Percentiles rank a stretch among this genome's conserved stretches.
Evolutionary conservation across 169 alveolate genomes (phyloP).

Genomic region (Cryptosporidium ubiquitum): DNA sequence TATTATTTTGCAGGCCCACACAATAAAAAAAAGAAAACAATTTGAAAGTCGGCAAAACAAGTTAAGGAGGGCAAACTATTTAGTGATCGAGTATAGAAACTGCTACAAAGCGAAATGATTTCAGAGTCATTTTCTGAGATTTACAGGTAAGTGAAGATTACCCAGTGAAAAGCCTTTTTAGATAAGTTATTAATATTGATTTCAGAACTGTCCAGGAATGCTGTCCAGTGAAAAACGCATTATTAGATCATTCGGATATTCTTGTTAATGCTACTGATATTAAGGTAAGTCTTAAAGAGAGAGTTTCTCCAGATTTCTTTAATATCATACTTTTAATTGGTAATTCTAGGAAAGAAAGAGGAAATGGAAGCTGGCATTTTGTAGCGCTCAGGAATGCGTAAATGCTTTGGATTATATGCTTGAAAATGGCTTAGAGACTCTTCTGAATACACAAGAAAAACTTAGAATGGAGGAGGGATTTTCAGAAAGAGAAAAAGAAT

Average conservation of each 20-base stretch:
- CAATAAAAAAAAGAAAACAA: background rate
- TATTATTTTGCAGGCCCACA: slow-evolving; percentile 44
- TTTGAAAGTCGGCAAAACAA: background rate
- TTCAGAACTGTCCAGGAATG: slow-evolving; percentile 66
- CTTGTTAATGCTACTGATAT: background rate
- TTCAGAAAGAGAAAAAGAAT: slow-evolving; percentile 6
- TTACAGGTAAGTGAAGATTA: slow-evolving; percentile 38
- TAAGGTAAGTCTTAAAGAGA: slow-evolving; percentile 13
- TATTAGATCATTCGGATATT: slow-evolving; percentile 33
- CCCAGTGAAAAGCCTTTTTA: background rate
- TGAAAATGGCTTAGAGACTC: slow-evolving; percentile 17
- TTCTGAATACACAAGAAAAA: slow-evolving; percentile 15
- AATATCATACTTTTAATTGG: background rate
- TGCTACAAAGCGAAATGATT: background rate
- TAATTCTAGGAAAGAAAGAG: slow-evolving; percentile 29
- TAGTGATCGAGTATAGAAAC: background rate
- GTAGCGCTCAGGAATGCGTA: slow-evolving; percentile 35
- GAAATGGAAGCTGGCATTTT: slow-evolving; percentile 61
- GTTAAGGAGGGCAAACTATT: background rate
- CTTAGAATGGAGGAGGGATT: slow-evolving; percentile 26
- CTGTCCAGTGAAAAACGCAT: slow-evolving; percentile 40
- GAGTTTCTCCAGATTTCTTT: background rate
- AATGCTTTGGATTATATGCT: slow-evolving; percentile 29
- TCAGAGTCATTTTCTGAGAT: slow-evolving; percentile 70
- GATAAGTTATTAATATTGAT: background rate